phyloP scores from a whole-genome alignment of 2,329 filamentous ascomycete species.

The Penicillium occitanis region DNA sequence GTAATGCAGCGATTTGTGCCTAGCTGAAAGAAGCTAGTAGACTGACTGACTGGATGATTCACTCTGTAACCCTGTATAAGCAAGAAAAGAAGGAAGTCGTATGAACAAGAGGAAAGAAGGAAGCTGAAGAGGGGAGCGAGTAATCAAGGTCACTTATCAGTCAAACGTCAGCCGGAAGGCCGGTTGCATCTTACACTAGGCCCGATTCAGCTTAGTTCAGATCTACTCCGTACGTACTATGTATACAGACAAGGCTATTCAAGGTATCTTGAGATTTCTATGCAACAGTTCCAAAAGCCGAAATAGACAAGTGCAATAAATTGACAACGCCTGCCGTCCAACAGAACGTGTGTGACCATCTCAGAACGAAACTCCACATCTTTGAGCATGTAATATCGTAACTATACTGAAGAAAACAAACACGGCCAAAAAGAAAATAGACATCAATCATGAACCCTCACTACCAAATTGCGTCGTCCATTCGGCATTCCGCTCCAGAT shows the following conservation, averaged over 20 bases:
- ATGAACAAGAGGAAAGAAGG: neutral
- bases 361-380: constrained; percentile 1
- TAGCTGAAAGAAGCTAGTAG: neutral
- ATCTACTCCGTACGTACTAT: neutral
- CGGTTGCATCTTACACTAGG: constrained; percentile 3
- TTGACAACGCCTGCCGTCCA: constrained; percentile 5
- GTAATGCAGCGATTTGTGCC: neutral
- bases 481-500: constrained; percentile 78
- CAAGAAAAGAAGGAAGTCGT: neutral
- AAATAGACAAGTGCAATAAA: neutral
- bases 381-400: neutral
- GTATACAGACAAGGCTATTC: neutral
- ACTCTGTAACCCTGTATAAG: neutral
- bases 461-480: constrained; percentile 98
- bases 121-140: neutral
- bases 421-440: neutral
- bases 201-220: neutral
- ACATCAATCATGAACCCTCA: constrained; percentile 63
- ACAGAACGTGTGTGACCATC: constrained; percentile 1
- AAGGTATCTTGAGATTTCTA: neutral
- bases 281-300: neutral
- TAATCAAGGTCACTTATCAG: constrained; percentile 1
- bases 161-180: neutral
- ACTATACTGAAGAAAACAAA: neutral
- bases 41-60: neutral